Conservation (phyloP, 1,284 basidiomycete genomes). For the Ceratobasidium sp. region DNA sequence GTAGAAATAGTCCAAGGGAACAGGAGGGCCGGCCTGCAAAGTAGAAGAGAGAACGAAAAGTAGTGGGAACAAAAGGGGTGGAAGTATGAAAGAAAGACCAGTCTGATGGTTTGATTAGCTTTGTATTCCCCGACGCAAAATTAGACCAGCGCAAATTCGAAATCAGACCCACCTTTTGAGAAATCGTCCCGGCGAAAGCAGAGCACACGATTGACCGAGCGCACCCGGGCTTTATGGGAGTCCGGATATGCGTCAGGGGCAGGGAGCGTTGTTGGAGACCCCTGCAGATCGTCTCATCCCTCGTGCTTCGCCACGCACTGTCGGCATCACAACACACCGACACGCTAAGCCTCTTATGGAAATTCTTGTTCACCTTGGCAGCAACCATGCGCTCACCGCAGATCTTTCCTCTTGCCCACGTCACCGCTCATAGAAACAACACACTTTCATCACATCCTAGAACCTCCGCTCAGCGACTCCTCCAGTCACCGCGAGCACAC, state of each 20-base stretch:
- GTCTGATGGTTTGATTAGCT: slow-evolving; percentile 28
- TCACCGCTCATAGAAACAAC: background rate
- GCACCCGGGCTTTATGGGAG: background rate
- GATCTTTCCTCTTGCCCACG: background rate
- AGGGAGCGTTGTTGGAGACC: background rate
- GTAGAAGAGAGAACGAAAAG: slow-evolving; percentile 18
- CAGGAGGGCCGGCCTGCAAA: slow-evolving; percentile 36
- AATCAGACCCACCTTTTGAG: background rate
- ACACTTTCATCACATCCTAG: background rate
- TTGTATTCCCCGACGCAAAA: background rate
- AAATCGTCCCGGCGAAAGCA: background rate
- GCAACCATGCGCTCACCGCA: background rate
- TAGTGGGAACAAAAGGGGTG: slow-evolving; percentile 20
- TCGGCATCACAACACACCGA: slow-evolving; percentile 28
- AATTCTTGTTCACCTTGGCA: background rate
- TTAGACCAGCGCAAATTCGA: slow-evolving; percentile 5
- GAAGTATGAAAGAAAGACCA: slow-evolving; percentile 15
- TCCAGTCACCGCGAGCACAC: too few relatives aligned
- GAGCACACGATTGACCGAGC: background rate
- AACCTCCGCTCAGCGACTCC: too few relatives aligned
- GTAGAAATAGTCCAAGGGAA: slow-evolving; percentile 27
- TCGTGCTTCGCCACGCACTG: background rate
- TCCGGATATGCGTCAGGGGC: background rate
- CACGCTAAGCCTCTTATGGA: background rate
- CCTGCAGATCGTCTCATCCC: slow-evolving; percentile 33